These are phyloP conservation scores for Geranomyces michiganensis DNA, from an alignment of 192 early-diverging fungal species.

Conservation along the genomic window DNA sequence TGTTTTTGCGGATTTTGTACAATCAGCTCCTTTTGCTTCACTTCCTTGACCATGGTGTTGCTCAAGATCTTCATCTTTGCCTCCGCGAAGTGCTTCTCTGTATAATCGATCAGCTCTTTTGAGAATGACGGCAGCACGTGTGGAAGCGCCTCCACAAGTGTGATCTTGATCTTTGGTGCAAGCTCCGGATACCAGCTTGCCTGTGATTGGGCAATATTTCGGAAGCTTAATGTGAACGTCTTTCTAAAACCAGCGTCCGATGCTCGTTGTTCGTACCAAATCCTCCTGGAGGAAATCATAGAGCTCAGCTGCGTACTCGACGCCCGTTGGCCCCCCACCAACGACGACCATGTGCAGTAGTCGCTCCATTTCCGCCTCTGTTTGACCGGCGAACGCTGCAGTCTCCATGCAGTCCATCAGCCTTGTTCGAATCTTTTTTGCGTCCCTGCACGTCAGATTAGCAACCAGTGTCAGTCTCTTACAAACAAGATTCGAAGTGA, in stretches of 20 bases:
- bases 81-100: conserved; percentile 76
- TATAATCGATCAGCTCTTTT: conserved; percentile 77
- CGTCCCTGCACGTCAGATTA: conserved; percentile 60
- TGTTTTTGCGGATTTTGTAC: conserved; percentile 68
- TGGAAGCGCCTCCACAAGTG: conserved; percentile 75
- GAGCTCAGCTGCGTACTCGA: conserved; percentile 81
- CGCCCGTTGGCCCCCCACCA: conserved; percentile 50
- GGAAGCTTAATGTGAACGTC: background rate
- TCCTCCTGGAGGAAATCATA: conserved; percentile 82
- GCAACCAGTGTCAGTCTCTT: background rate
- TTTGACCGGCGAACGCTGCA: conserved; percentile 72
- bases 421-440: conserved; percentile 73
- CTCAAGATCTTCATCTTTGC: conserved; percentile 72
- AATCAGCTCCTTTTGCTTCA: conserved; percentile 70
- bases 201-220: background rate
- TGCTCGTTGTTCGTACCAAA: conserved; percentile 46
- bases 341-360: conserved; percentile 79
- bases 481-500: too few species aligned
- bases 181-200: conserved; percentile 75
- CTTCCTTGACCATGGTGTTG: conserved; percentile 82
- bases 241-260: too few species aligned
- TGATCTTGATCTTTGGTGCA: conserved; percentile 76
- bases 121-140: conserved; percentile 80
- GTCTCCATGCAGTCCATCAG: conserved; percentile 75
- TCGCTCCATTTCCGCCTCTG: conserved; percentile 70